phyloP scores from a whole-genome alignment of 78 protist genomes.

The Cavenderia fasciculata region DNA sequence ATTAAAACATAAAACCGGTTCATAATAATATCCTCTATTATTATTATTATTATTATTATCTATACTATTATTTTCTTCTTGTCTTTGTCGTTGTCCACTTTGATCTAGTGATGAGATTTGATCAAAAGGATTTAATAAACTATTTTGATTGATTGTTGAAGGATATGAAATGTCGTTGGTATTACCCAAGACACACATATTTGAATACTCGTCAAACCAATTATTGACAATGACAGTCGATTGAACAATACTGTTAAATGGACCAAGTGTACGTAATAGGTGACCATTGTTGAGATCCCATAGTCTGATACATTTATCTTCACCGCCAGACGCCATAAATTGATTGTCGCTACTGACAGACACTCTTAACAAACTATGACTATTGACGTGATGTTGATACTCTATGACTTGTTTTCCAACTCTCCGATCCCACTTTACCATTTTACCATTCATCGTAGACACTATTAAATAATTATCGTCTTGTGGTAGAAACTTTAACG shows the following conservation, averaged over 20 bases:
- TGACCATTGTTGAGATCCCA: constrained; percentile 41
- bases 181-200: too few species aligned
- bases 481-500: neutral
- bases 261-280: constrained; percentile 43
- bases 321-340: constrained; percentile 14
- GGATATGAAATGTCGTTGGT: too few species aligned
- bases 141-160: too few species aligned
- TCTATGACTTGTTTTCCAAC: neutral
- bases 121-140: too few species aligned
- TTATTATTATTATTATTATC: too few species aligned
- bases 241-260: constrained; percentile 11
- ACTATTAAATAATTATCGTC: constrained; percentile 60
- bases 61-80: too few species aligned
- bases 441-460: constrained; percentile 26
- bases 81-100: too few species aligned
- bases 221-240: too few species aligned
- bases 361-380: neutral
- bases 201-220: too few species aligned
- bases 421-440: constrained; percentile 49
- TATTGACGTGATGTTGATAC: constrained; percentile 4
- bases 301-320: constrained; percentile 36
- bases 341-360: neutral
- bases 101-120: too few species aligned
- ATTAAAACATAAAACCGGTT: too few species aligned
- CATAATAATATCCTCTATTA: too few species aligned